Evolutionary conservation across 106 monocot genomes (phyloP).

Genomic region (Acorus calamus): DNA sequence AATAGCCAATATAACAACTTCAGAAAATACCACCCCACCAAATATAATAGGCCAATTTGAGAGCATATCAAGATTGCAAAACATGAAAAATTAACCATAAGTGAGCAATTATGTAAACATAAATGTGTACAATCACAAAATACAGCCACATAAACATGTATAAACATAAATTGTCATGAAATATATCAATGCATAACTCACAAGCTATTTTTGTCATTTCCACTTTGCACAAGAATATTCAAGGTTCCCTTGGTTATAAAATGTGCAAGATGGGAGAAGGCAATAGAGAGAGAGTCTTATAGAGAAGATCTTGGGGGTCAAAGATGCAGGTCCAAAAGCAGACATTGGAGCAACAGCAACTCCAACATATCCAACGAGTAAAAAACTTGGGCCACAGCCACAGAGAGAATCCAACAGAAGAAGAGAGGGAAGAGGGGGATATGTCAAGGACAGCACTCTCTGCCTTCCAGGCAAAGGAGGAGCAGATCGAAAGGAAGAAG

Average conservation of each 20-base stretch:
- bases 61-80: too few species aligned
- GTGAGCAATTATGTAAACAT: too few species aligned
- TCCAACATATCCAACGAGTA: slow-evolving; percentile 10
- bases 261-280: slow-evolving; percentile 2
- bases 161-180: too few species aligned
- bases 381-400: slow-evolving; percentile 17
- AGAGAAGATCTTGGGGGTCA: not conserved
- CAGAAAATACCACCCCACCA: slow-evolving; percentile 14
- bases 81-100: too few species aligned
- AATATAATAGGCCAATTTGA: not conserved
- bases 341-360: slow-evolving; percentile 14
- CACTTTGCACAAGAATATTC: too few species aligned
- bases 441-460: slow-evolving; percentile 50
- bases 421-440: slow-evolving; percentile 40
- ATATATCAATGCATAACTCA: too few species aligned
- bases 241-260: too few species aligned
- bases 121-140: too few species aligned
- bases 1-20: slow-evolving; percentile 15
- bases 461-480: slow-evolving; percentile 56
- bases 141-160: too few species aligned
- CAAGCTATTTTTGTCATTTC: too few species aligned
- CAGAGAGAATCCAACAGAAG: slow-evolving; percentile 18
- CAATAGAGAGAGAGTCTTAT: slow-evolving; percentile 3
- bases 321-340: slow-evolving; percentile 27
- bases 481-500: slow-evolving; percentile 73